These are phyloP conservation scores for Diaporthe ampelina DNA, from an alignment of 2,329 filamentous ascomycete genomes.

Conservation along the genomic window DNA sequence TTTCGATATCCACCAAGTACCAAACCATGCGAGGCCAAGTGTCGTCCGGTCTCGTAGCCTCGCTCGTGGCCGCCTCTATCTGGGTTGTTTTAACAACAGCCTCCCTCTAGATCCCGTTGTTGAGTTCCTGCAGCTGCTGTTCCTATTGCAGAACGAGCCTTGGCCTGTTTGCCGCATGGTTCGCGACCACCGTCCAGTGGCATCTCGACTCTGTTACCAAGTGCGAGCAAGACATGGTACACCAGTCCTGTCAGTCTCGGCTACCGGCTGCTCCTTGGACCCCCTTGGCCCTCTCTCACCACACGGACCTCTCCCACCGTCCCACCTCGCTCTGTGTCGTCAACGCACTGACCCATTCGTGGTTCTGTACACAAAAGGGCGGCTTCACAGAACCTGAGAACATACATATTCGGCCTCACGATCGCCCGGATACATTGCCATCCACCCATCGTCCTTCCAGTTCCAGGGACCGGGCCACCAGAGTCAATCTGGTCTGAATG, in stretches of 20 bases:
- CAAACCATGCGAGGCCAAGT: too few relatives aligned
- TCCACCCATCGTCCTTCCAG: background rate
- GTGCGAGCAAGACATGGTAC: background rate
- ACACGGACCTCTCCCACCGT: slow-evolving; percentile 10
- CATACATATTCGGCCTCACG: background rate
- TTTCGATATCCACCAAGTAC: too few relatives aligned
- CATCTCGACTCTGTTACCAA: background rate
- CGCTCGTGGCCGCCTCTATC: background rate
- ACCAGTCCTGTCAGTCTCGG: slow-evolving; percentile 28
- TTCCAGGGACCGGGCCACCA: background rate
- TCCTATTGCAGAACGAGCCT: background rate
- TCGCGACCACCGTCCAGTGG: slow-evolving; percentile 2
- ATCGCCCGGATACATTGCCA: background rate
- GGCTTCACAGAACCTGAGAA: background rate
- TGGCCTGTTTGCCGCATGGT: slow-evolving; percentile 10
- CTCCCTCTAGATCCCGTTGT: too few relatives aligned
- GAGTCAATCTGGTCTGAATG: slow-evolving; percentile 9
- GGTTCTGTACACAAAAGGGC: background rate
- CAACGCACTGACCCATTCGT: slow-evolving; percentile 1
- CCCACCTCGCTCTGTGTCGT: too few relatives aligned
- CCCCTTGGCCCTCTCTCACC: background rate
- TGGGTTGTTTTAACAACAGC: slow-evolving; percentile 7
- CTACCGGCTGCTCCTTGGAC: slow-evolving; percentile 25
- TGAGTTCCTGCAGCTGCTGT: background rate
- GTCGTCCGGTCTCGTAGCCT: slow-evolving; percentile 15